Base-by-base conservation (phyloP, 2,329 filamentous ascomycete species). In the Xylaria polymorpha region DNA sequence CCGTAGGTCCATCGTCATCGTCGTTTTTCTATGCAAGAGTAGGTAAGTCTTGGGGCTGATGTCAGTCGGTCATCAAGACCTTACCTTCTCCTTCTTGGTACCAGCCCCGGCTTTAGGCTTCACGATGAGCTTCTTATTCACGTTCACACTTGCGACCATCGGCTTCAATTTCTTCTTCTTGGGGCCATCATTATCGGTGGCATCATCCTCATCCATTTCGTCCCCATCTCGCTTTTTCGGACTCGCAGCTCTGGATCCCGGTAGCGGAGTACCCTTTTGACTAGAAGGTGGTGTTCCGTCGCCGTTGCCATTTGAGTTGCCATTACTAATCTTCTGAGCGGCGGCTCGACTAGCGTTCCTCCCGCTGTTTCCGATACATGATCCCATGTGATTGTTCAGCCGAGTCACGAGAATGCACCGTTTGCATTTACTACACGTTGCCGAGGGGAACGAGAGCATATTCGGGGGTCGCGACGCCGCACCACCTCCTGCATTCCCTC, bases 371-470 rank as follows among this genome's bases (percentile, higher is more conserved):
- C 88, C 88, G 69, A 91, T 91, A 76, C 88, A 90, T 20, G 87
- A 89, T 41, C 87, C 87, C 88, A 91, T 90, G 79, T 91, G 89
- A 71, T 90, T 90, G 78, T 90, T 90, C 70, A 91, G 81, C 48
- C 88, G 85, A 64, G 88, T 90, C 61, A 91, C 88, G 66, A 90
- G 83, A 61, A 91, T 88, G 77, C 88, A 90, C 32, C 87, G 85
- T 76, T 89, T 90, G 83, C 89, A 91, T 75, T 90, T 90, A 81
- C 87, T 89, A 78, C 89, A 91, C 29, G 88, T 91, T 53, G 88
- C 88, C 25, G 88, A 90, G 20, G 89, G 88, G 73, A 90, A 90
- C 1, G 87, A 88, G 39, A 90, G 84, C 61, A 90, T 87, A 74
- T 90, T 90, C 9, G 86, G 83, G 12, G 88, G 87, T 22, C 86